phyloP scores from a whole-genome alignment of 495 filamentous ascomycete genomes.

The Penicillium samsonianum region DNA sequence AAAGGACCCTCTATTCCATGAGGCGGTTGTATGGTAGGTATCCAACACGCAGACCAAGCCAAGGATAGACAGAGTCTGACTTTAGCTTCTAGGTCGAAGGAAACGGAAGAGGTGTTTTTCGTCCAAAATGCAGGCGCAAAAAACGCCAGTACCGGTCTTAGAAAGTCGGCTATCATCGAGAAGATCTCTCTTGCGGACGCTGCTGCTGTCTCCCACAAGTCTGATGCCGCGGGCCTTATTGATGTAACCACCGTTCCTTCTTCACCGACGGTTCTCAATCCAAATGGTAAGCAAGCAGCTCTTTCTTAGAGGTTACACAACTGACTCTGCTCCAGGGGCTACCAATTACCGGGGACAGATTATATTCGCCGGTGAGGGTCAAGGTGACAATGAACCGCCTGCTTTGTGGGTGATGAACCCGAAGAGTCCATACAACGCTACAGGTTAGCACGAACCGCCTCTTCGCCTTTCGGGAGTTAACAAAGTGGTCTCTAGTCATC shows the following conservation, averaged over 20 bases:
- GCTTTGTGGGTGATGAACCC: conserved; percentile 50
- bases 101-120: conserved; percentile 54
- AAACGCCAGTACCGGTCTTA: conserved; percentile 48
- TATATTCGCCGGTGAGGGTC: conserved; percentile 49
- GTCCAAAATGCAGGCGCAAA: conserved; percentile 51
- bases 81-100: conserved; percentile 30
- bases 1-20: conserved; percentile 50
- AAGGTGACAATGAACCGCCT: conserved; percentile 44
- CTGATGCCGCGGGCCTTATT: conserved; percentile 45
- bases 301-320: background rate
- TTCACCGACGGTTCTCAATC: conserved; percentile 45
- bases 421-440: conserved; percentile 50
- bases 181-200: conserved; percentile 50
- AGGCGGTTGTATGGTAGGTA: conserved; percentile 52
- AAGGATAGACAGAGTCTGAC: background rate
- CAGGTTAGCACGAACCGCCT: conserved; percentile 28
- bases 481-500: conserved; percentile 15
- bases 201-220: conserved; percentile 36
- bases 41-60: background rate
- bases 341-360: conserved; percentile 50
- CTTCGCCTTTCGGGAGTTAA: background rate
- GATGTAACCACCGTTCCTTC: conserved; percentile 38
- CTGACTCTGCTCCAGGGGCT: conserved; percentile 31
- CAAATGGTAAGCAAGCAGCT: conserved; percentile 44
- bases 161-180: conserved; percentile 51